phyloP scores from a whole-genome alignment of 108 stramenopile genomes.

The Fragilariopsis cylindrus region DNA sequence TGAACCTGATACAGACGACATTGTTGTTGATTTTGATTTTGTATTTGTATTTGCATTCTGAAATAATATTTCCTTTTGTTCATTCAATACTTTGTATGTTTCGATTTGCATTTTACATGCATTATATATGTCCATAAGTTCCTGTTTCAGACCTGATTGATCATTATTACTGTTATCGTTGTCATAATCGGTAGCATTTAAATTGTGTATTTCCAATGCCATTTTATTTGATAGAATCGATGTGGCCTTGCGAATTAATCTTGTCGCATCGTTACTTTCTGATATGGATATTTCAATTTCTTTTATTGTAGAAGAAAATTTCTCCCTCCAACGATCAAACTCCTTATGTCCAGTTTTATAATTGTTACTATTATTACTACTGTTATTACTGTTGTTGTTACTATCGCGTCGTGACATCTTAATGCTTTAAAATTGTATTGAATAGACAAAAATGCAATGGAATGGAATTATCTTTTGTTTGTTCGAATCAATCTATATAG shows the following conservation, averaged over 20 bases:
- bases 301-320: constrained; percentile 17
- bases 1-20: neutral
- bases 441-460: no score
- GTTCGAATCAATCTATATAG: no score
- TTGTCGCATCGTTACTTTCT: neutral
- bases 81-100: constrained; percentile 21
- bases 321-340: constrained; percentile 3
- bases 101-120: constrained; percentile 33
- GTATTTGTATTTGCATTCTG: neutral
- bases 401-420: no score
- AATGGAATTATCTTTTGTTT: no score
- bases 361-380: neutral
- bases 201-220: neutral
- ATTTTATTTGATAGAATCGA: neutral
- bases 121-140: constrained; percentile 33
- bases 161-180: neutral
- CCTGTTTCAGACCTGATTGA: constrained; percentile 22
- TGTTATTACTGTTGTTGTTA: neutral
- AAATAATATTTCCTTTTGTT: constrained; percentile 22
- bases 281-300: neutral
- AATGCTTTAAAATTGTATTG: no score
- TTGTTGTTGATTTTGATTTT: neutral
- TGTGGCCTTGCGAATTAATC: neutral
- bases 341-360: constrained; percentile 13
- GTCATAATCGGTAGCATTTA: neutral